Base-by-base conservation (phyloP, 495 filamentous ascomycete species). In the Aspergillus funiculosus region DNA sequence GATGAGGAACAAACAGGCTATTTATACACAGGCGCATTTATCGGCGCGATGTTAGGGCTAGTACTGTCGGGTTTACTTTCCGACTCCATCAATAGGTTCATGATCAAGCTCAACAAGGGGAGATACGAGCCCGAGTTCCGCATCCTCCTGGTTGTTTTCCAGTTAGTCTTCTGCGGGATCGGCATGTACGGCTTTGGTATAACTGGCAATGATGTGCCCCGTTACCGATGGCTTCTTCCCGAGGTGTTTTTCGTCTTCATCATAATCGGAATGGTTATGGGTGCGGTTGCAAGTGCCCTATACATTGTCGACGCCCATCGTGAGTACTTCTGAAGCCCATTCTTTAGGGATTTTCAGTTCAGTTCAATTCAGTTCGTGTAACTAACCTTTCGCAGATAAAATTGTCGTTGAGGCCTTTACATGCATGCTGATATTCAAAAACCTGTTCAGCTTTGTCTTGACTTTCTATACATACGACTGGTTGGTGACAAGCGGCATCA, bases 221-320 rank as follows among this genome's bases (percentile, higher is more conserved):
- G 72, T 40, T 94, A 87, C 57, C 72, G 74, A 18, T 91, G 81
- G 78, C 69, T 84, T 14, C 69, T 82, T 27, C 85, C 89, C 4
- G 77, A 88, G 37, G 75, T 88, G 17, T 94, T 89, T 54, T 92
- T 94, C 50, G 79, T 73, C 0, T 69, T 87, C 31, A 70, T 86
- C 44, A 84, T 94, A 3, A 78, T 82, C 49, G 90, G 89, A 0
- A 94, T 94, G 86, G 87, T 95, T 1, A 77, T 94, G 51, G 90
- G 90, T 2, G 89, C 90, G 0, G 87, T 95, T 5, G 80, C 85
- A 0, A 83, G 81, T 39, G 83, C 87, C 1, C 62, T 96, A n/a
- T 96, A 96, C 54, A 86, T 96, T 53, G 88, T 95, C 1, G 90
- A 96, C 68, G 90, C 90, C 1, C 89, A 95, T 65, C 82, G 89